phyloP scores from a whole-genome alignment of 768 basidiomycete genomes.

The Collybia sp. region DNA sequence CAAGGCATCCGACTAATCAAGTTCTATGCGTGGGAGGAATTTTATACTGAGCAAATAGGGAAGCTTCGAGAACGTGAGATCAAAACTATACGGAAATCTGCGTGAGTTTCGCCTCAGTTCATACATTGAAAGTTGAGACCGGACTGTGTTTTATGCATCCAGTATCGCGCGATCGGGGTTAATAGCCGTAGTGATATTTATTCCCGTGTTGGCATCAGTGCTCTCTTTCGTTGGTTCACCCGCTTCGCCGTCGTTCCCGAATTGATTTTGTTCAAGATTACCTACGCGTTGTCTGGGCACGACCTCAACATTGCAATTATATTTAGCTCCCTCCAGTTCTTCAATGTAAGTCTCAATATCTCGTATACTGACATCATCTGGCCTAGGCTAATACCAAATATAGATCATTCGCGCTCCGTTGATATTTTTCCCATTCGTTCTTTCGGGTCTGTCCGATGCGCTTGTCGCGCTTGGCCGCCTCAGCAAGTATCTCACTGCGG shows the following conservation, averaged over 20 bases:
- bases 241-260: not conserved
- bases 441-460: slow-evolving; percentile 43
- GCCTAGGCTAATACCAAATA: too few species aligned
- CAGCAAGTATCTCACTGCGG: slow-evolving; percentile 42
- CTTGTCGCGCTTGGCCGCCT: slow-evolving; percentile 47
- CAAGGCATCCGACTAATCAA: slow-evolving; percentile 68
- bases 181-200: slow-evolving; percentile 40
- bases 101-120: slow-evolving; percentile 21
- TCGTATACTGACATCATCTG: not conserved
- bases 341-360: slow-evolving; percentile 37
- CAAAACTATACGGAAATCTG: slow-evolving; percentile 28
- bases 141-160: slow-evolving; percentile 5
- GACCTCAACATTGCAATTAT: slow-evolving; percentile 49
- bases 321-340: slow-evolving; percentile 53
- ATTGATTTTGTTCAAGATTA: slow-evolving; percentile 35
- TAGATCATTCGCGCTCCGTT: slow-evolving; percentile 58
- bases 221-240: slow-evolving; percentile 41
- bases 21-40: slow-evolving; percentile 55
- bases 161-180: slow-evolving; percentile 32
- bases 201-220: slow-evolving; percentile 48
- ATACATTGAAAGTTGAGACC: not conserved
- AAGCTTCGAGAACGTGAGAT: slow-evolving; percentile 35
- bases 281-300: slow-evolving; percentile 56
- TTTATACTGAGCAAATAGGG: slow-evolving; percentile 39
- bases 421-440: slow-evolving; percentile 48